Evolutionary conservation across 2,329 filamentous ascomycete species (phyloP).

Genomic region (Allantophomopsis cytisporea): DNA sequence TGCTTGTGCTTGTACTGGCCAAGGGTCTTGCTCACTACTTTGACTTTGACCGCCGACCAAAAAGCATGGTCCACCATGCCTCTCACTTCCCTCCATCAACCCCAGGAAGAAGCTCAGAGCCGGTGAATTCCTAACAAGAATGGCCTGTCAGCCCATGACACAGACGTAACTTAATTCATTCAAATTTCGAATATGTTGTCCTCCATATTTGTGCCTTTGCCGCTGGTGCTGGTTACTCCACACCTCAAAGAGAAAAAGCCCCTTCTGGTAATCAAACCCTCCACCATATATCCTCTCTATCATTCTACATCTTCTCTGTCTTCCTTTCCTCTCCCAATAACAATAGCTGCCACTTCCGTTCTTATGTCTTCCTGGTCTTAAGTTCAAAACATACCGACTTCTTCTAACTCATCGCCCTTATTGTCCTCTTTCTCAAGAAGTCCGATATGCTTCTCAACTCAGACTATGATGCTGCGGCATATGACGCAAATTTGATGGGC

Average conservation of each 20-base stretch:
- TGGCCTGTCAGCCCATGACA: constrained; percentile 17
- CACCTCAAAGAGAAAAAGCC: no score
- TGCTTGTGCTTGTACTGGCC: no score
- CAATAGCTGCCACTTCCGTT: background rate
- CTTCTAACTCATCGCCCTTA: background rate
- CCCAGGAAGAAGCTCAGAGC: background rate
- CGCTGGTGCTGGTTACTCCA: background rate
- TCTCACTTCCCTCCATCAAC: background rate
- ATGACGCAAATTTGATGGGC: constrained; percentile 9
- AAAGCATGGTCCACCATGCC: background rate
- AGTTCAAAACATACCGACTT: background rate
- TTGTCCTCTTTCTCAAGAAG: background rate
- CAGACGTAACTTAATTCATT: constrained; percentile 8
- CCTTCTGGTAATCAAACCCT: no score
- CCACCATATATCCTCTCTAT: no score
- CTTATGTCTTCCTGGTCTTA: background rate
- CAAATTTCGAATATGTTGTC: background rate
- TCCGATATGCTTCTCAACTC: constrained; percentile 9
- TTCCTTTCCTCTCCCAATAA: background rate
- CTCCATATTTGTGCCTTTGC: background rate
- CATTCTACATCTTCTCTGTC: background rate
- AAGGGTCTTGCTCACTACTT: no score
- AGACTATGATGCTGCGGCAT: constrained; percentile 4
- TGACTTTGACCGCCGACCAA: no score
- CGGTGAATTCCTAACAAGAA: background rate